Evolutionary conservation across 2,329 filamentous ascomycete genomes (phyloP), one percentile per base, ranked within the genome.

Genomic region (Coniochaeta hoffmannii): DNA sequence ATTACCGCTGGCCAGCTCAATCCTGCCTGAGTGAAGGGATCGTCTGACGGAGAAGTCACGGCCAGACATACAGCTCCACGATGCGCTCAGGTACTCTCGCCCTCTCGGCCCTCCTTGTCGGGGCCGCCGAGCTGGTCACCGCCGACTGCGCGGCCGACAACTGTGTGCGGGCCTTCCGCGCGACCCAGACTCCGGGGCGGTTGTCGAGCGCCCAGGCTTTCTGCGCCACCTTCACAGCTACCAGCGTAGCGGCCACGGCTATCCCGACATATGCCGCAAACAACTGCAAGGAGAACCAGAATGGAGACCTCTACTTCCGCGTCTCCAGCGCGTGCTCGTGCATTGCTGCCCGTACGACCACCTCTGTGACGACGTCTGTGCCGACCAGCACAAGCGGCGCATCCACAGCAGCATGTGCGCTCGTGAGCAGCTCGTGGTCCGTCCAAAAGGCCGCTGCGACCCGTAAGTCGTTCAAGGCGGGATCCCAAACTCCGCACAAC

Each of bases 141-240:
- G 58, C 53, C 28, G 54, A 57, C 22, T 70, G 69, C 62, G 59
- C 61, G 55, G 67, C 68, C 50, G 70, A 73, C 62, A 69, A 71
- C 59, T 73, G 71, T 61, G 66, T 71, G 24, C 67, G 69, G 19
- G 69, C 70, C n/a, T 56, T 72, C 57, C 62, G 67, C 35, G 66
- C 70, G 36, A 69, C 63, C 12, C 64, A 66, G 53, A 64, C 61
- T 22, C 65, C 67, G 11, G 68, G 66, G 54, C 68, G 67, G 19
- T 60, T 71, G 8, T 58, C 65, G 55, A 62, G 63, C 53, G 68
- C 68, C 12, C 64, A 63, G 58, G 60, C 64, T 1, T 72, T 72
- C 59, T 72, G 69, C 60, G 62, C 61, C 12, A 59, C 59, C 51
- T 65, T 62, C 53, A 63, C 63, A 2, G 46, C 53, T 26, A 64